These are phyloP conservation scores for Pneumocystis canis DNA, from an alignment of 1,139 yeast genomes.

Conservation along the genomic window DNA sequence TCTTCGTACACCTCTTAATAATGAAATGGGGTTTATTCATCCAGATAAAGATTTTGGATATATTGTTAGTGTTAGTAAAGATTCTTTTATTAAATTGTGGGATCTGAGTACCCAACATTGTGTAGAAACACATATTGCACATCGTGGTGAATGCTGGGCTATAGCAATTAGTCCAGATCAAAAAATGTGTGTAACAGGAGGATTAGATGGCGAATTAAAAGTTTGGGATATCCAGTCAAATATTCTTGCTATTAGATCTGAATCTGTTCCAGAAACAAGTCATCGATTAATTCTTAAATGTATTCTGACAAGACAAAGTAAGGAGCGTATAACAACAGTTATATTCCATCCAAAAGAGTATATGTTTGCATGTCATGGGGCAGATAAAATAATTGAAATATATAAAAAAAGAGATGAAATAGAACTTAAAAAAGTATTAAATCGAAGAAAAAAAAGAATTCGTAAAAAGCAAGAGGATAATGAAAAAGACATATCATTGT, in stretches of 20 bases:
- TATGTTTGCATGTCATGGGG: constrained; percentile 56
- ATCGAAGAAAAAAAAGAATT: constrained; percentile 66
- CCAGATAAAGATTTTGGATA: constrained; percentile 31
- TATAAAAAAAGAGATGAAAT: constrained; percentile 65
- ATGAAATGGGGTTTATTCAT: constrained; percentile 10
- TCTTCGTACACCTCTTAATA: constrained; percentile 22
- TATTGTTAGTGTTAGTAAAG: constrained; percentile 66
- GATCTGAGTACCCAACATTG: constrained; percentile 80
- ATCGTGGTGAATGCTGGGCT: constrained; percentile 86
- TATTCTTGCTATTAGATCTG: constrained; percentile 25
- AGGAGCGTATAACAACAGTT: constrained; percentile 53
- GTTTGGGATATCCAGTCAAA: constrained; percentile 57
- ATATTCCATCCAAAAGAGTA: constrained; percentile 34
- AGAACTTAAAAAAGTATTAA: constrained; percentile 64
- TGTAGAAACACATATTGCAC: constrained; percentile 88
- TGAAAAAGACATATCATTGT: constrained; percentile 27
- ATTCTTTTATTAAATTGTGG: constrained; percentile 86
- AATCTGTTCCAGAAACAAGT: not conserved
- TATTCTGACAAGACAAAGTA: constrained; percentile 59
- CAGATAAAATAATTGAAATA: constrained; percentile 68
- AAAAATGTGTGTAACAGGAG: constrained; percentile 42
- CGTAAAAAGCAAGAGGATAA: constrained; percentile 44
- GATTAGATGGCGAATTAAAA: constrained; percentile 68
- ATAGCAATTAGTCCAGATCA: constrained; percentile 34
- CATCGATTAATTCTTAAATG: constrained; percentile 52